A percentile compares a stretch with the other conserved stretches of the same genome.
These are phyloP conservation scores for Pythium volutum DNA, from an alignment of 352 stramenopile genomes.

Conservation along the genomic window DNA sequence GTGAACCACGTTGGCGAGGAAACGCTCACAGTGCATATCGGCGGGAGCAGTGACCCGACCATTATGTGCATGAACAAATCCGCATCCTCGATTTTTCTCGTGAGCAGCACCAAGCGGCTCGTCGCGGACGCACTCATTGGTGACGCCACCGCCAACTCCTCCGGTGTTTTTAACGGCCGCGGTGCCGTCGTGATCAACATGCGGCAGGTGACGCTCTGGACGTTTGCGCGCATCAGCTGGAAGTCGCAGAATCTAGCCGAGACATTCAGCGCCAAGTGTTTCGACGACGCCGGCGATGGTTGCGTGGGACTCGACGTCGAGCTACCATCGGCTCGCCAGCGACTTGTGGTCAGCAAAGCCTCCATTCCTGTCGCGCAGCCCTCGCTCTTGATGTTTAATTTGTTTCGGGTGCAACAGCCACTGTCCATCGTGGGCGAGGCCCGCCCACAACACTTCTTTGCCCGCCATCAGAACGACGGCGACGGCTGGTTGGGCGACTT, in stretches of 20 bases:
- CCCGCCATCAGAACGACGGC: too few species aligned
- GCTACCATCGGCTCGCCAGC: neutral
- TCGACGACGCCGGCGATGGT: neutral
- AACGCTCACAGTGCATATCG: too few species aligned
- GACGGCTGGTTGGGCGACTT: too few species aligned
- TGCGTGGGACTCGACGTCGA: neutral
- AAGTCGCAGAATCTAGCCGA: neutral
- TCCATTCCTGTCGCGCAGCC: neutral
- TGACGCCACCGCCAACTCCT: neutral
- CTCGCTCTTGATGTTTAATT: too few species aligned
- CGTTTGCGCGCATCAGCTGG: neutral
- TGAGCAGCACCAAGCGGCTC: neutral
- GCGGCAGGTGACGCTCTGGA: neutral
- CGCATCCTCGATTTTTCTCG: neutral
- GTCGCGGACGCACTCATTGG: neutral
- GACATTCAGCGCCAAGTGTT: neutral
- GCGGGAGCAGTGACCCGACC: too few species aligned
- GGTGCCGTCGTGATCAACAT: neutral
- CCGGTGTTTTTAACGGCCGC: neutral
- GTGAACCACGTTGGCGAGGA: too few species aligned
- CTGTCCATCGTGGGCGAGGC: too few species aligned
- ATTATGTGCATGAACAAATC: neutral
- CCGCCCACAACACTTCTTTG: too few species aligned
- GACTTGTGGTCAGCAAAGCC: neutral
- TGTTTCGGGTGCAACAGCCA: too few species aligned